These are phyloP conservation scores for Dryadomyces quercivorus DNA, from an alignment of 2,329 filamentous ascomycete genomes.

Conservation along the genomic window DNA sequence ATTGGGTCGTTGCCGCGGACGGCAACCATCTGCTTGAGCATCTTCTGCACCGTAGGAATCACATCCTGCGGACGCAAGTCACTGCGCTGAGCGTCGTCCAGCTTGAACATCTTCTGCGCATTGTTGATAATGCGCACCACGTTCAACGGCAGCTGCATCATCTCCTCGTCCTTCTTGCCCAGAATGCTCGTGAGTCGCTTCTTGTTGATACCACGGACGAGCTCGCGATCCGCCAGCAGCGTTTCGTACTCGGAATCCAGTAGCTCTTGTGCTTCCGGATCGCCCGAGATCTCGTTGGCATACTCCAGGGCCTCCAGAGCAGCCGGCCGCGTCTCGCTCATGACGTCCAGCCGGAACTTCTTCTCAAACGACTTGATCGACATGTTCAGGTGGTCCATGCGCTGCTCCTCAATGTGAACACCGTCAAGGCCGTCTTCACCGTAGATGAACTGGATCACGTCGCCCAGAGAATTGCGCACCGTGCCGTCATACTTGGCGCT, in stretches of 20 bases:
- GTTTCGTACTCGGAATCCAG: constrained; percentile 83
- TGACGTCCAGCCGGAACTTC: constrained; percentile 77
- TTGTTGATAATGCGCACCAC: constrained; percentile 82
- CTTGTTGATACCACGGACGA: constrained; percentile 57
- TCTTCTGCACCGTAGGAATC: constrained; percentile 61
- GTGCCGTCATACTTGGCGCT: constrained; percentile 97
- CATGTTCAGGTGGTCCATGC: constrained; percentile 73
- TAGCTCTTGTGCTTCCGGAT: constrained; percentile 74
- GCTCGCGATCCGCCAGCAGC: constrained; percentile 59
- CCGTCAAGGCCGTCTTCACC: constrained; percentile 95
- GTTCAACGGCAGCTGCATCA: constrained; percentile 87
- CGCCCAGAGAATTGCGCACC: constrained; percentile 89
- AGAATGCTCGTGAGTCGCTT: constrained; percentile 17
- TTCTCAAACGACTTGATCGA: constrained; percentile 67
- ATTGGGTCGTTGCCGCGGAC: constrained; percentile 77
- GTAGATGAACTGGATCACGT: constrained; percentile 94
- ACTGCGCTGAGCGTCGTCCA: constrained; percentile 74
- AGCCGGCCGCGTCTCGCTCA: constrained; percentile 47
- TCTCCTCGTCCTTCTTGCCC: constrained; percentile 61
- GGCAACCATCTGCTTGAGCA: constrained; percentile 68
- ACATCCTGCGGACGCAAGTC: constrained; percentile 83
- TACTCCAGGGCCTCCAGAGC: constrained; percentile 71
- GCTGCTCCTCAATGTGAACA: constrained; percentile 85
- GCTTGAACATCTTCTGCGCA: constrained; percentile 80
- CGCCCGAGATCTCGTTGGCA: constrained; percentile 73